Base-by-base conservation (phyloP, 2,329 filamentous ascomycete genomes). In the Botrytis porri region DNA sequence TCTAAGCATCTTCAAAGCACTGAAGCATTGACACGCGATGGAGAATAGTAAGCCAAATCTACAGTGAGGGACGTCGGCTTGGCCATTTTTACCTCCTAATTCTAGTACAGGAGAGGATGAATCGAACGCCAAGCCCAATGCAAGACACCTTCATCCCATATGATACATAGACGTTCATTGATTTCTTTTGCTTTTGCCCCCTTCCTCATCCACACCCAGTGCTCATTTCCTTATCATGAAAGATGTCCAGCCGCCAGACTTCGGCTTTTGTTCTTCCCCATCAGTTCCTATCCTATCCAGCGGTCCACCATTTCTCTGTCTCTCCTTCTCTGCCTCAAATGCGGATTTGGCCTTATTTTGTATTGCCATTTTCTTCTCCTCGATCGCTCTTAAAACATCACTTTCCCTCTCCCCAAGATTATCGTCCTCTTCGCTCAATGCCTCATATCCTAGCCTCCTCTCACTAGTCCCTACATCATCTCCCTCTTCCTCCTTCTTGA, bases 401-500 rank as follows among this genome's bases (percentile, higher is more conserved):
- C 77, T 78, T 62, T 79, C 78, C 63, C 75, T 72, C 70, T 73
- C 75, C 1, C 77, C 76, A 22, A 76, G 20, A 12, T 14, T 54
- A 73, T 76, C 73, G 51, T 77, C 76, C 29, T 77, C 77, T 57
- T 80, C 76, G 60, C 75, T 78, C 65, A 76, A 51, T 22, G 72
- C 74, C 41, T 79, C 78, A 59, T 77, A 75, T 35, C 76, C 77
- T 20, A 76, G 41, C 59, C 75, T 75, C 37, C 71, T 74, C 65
- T 79, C 77, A 71, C 75, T 76, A 51, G 72, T 78, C 18, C 76
- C 78, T 9, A 75, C 57, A 70, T 77, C 72, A 6, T 77, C 77
- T 12, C 76, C 77, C 61, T 78, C 76, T 37, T 80, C 77, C 41
- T 81, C 80, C 61, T 78, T 81, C 75, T 81, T 81, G 51, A 82